These are phyloP conservation scores for Lactarius hatsudake DNA, from an alignment of 768 basidiomycete genomes.

Conservation along the genomic window DNA sequence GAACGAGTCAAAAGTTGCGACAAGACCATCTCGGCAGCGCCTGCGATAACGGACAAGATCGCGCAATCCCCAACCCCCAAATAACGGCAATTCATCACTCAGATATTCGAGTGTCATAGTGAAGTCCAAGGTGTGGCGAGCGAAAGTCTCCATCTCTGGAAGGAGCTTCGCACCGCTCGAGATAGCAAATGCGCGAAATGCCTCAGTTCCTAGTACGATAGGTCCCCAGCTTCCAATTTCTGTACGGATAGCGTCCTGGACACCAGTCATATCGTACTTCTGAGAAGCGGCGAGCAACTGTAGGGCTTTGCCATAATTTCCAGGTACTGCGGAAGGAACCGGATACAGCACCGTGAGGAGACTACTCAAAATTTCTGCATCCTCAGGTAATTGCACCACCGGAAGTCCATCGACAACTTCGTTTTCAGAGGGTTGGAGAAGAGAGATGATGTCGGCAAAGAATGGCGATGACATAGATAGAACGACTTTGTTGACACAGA, in stretches of 20 bases:
- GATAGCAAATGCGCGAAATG: too few relatives aligned
- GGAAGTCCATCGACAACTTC: not conserved
- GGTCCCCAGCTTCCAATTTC: too few relatives aligned
- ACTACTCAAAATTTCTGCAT: not conserved
- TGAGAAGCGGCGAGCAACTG: constrained; percentile 22
- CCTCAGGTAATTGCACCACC: not conserved
- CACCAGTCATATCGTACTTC: constrained; percentile 24
- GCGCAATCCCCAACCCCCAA: not conserved
- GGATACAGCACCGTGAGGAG: constrained; percentile 5
- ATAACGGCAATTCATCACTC: not conserved
- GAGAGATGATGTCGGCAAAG: not conserved
- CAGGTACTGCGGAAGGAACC: not conserved
- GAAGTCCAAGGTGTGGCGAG: too few relatives aligned
- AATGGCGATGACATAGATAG: constrained; percentile 4
- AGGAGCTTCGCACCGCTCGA: too few relatives aligned
- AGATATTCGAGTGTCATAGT: not conserved
- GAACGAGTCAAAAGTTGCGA: too few relatives aligned
- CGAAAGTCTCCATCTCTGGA: too few relatives aligned
- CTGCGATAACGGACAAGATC: not conserved
- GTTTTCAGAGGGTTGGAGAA: not conserved
- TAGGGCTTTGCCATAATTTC: not conserved
- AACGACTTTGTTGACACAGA: not conserved
- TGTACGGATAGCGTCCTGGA: too few relatives aligned
- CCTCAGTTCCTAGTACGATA: too few relatives aligned
- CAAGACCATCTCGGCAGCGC: not conserved